A percentile compares a stretch with the other conserved stretches of the same genome.
These are phyloP conservation scores for Penicillium capsulatum DNA, from an alignment of 2,329 filamentous ascomycete genomes.

Conservation along the genomic window DNA sequence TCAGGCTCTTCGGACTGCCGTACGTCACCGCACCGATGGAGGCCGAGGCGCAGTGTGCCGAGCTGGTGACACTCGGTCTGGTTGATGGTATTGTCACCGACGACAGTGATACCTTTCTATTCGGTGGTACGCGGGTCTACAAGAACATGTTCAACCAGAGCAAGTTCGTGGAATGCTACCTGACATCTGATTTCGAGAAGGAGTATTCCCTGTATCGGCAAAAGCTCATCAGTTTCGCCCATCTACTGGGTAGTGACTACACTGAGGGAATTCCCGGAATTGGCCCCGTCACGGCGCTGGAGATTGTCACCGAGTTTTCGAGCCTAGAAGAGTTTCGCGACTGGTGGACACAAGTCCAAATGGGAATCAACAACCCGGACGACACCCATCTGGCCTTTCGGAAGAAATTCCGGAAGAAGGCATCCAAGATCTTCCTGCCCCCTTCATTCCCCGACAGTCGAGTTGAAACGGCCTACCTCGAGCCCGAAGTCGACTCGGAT, in stretches of 20 bases:
- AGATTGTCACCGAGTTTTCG: conserved; percentile 88
- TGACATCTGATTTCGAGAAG: conserved; percentile 75
- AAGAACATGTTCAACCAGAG: conserved; percentile 99
- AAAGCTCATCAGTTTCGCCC: conserved; percentile 83
- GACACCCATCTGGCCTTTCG: conserved; percentile 64
- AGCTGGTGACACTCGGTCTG: conserved; percentile 77
- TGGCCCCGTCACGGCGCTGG: conserved; percentile 88
- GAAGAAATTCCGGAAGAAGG: conserved; percentile 81
- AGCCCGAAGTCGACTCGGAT: conserved; percentile 78
- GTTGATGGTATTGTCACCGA: conserved; percentile 98
- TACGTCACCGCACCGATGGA: conserved; percentile 99
- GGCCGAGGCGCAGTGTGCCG: conserved; percentile 94
- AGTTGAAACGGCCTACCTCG: conserved; percentile 77
- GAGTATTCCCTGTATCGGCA: conserved; percentile 84
- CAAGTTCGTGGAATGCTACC: conserved; percentile 96
- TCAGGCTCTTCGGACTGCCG: conserved; percentile 85
- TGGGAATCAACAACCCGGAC: conserved; percentile 54
- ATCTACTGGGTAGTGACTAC: conserved; percentile 90
- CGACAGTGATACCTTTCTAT: conserved; percentile 93
- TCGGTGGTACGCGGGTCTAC: conserved; percentile 92
- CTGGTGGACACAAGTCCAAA: conserved; percentile 83
- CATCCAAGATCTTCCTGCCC: conserved; percentile 80
- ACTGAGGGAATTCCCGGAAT: conserved; percentile 87
- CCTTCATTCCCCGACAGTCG: conserved; percentile 70
- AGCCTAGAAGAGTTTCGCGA: conserved; percentile 69